phyloP scores from a whole-genome alignment of 306 rosid genomes.

The Inga laurina region DNA sequence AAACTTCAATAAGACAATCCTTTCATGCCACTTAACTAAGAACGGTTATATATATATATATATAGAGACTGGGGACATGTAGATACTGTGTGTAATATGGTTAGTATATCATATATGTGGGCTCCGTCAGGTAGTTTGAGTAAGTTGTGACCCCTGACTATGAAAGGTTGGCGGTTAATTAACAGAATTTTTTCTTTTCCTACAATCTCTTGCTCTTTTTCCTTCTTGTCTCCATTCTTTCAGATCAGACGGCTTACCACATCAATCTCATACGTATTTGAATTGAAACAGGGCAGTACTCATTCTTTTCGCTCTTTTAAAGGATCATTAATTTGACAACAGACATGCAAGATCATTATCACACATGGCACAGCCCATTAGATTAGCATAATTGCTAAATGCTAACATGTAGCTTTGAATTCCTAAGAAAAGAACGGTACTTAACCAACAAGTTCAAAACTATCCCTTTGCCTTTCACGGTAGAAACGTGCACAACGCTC shows the following conservation, averaged over 20 bases:
- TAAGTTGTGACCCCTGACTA: not conserved
- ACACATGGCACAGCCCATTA: not conserved
- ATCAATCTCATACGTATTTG: not conserved
- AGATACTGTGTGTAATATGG: not conserved
- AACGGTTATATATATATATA: not conserved
- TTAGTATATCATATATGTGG: not conserved
- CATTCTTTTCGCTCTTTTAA: not conserved
- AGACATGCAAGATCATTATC: not conserved
- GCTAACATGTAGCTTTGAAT: not conserved
- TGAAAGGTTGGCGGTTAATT: not conserved
- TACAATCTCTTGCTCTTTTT: not conserved
- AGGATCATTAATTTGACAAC: not conserved
- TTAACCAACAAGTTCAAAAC: not conserved
- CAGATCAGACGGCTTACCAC: not conserved
- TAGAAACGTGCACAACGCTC: not conserved
- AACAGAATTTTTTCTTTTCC: not conserved
- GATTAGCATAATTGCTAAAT: not conserved
- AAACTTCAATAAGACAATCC: constrained; percentile 6
- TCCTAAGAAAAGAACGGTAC: constrained; percentile 9
- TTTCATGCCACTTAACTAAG: not conserved
- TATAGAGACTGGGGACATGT: not conserved
- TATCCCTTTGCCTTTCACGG: not conserved
- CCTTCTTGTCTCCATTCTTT: not conserved
- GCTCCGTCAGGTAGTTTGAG: not conserved
- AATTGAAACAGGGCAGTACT: not conserved